Percentiles rank a stretch among this genome's conserved stretches.
These are phyloP conservation scores for Cercospora janseana DNA, from an alignment of 2,329 filamentous ascomycete species.

Conservation along the genomic window DNA sequence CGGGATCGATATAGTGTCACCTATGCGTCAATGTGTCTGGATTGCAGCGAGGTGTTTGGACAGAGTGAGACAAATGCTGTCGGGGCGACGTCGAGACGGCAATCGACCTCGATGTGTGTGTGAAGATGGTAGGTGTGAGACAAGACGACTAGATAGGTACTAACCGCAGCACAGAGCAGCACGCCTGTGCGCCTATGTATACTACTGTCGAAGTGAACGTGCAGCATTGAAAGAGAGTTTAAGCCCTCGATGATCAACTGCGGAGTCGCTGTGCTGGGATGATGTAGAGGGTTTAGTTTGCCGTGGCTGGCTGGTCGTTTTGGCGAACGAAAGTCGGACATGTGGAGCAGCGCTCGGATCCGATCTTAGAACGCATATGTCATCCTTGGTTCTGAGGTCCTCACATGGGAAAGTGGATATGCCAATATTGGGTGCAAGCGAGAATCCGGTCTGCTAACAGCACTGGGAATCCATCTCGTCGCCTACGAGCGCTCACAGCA, in stretches of 20 bases:
- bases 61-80: conserved; percentile 8
- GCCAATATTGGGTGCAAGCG: too few relatives aligned
- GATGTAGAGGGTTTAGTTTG: background rate
- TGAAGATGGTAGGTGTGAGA: conserved; percentile 18
- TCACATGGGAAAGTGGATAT: too few relatives aligned
- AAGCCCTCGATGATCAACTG: conserved; percentile 10
- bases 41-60: conserved; percentile 8
- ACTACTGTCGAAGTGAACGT: background rate
- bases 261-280: conserved; percentile 8
- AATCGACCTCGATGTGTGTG: background rate
- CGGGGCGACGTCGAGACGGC: conserved; percentile 1
- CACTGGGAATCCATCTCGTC: too few relatives aligned
- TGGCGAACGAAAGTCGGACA: conserved; percentile 4
- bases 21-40: conserved; percentile 20
- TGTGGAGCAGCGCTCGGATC: background rate
- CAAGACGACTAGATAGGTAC: conserved; percentile 7
- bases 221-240: conserved; percentile 4
- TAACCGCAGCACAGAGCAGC: conserved; percentile 1
- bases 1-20: conserved; percentile 14
- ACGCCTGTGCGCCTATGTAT: background rate
- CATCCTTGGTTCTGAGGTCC: too few relatives aligned
- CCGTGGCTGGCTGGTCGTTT: background rate
- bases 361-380: background rate
- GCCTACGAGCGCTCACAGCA: too few relatives aligned
- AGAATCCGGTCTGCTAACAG: too few relatives aligned